These are phyloP conservation scores for Rhododendron ferrugineum DNA, from an alignment of 148 eudicot species.

Conservation along the genomic window DNA sequence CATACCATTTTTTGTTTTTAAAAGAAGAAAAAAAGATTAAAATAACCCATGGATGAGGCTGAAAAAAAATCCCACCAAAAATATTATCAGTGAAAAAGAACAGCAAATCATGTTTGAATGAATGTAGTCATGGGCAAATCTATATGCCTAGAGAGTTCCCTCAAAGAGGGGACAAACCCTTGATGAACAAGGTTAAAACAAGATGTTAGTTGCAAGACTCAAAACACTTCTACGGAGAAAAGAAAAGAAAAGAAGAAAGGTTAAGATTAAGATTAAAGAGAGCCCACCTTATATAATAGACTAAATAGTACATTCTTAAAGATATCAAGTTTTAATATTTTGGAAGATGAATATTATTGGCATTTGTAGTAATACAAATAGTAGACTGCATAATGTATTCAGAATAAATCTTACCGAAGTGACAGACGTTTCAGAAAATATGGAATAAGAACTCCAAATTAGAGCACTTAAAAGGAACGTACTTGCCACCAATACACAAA, in stretches of 20 bases:
- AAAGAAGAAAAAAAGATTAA: neutral
- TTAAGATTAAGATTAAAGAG: neutral
- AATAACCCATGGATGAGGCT: neutral
- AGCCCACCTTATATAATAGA: neutral
- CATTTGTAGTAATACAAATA: neutral
- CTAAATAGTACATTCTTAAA: neutral
- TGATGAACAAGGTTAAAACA: neutral
- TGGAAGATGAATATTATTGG: neutral
- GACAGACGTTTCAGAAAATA: neutral
- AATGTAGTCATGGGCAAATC: neutral
- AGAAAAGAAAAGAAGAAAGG: neutral
- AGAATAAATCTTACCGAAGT: neutral
- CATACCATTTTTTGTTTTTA: neutral
- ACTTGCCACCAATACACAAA: neutral
- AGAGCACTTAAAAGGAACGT: neutral
- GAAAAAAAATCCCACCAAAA: neutral
- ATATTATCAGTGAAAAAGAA: neutral
- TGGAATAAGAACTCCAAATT: neutral
- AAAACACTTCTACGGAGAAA: neutral
- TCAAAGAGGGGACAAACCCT: neutral
- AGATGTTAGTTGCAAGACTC: neutral
- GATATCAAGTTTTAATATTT: neutral
- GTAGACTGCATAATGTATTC: neutral
- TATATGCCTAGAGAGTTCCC: neutral
- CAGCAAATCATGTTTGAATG: neutral